Conservation (phyloP, 768 basidiomycete genomes). For the Suillus decipiens region DNA sequence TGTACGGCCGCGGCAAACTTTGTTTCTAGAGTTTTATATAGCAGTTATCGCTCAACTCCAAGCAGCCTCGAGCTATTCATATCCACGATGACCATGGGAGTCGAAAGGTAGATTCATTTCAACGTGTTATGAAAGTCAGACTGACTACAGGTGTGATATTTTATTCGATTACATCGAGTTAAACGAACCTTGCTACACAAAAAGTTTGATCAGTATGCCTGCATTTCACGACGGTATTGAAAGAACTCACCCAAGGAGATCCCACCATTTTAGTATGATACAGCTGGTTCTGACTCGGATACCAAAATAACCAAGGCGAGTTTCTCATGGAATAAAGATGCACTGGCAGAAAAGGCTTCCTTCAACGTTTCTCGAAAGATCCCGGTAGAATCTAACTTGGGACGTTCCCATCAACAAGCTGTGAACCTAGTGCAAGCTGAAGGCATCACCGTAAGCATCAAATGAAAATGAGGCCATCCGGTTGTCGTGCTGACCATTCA, state of each 20-base stretch:
- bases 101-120: not conserved
- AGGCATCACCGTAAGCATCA: no score
- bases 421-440: not conserved
- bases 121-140: not conserved
- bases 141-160: not conserved
- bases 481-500: no score
- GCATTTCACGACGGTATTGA: not conserved
- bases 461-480: no score
- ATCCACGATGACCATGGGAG: not conserved
- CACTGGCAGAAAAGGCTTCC: not conserved
- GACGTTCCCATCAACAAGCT: not conserved
- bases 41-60: not conserved
- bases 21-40: not conserved
- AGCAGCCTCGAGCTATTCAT: not conserved
- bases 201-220: not conserved
- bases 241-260: not conserved
- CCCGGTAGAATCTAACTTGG: no score
- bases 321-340: not conserved
- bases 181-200: not conserved
- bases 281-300: not conserved
- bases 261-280: not conserved
- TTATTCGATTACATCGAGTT: not conserved
- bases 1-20: not conserved
- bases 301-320: not conserved
- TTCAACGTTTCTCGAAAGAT: not conserved